phyloP scores from a whole-genome alignment of 768 basidiomycete genomes.

The Gautieria morchelliformis region DNA sequence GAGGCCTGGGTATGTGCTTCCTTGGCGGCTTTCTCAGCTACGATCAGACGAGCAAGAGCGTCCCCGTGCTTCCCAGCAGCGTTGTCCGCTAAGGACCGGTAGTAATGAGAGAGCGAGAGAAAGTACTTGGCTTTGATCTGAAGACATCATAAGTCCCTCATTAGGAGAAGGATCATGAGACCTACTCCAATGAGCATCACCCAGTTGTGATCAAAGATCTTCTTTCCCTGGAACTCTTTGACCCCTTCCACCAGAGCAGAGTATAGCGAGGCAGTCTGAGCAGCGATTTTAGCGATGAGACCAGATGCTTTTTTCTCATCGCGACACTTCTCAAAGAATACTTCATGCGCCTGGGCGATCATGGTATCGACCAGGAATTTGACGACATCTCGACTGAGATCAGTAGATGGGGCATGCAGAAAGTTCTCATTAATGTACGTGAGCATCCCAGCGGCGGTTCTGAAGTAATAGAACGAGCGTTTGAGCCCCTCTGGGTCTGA shows the following conservation, averaged over 20 bases:
- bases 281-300: slow-evolving; percentile 74
- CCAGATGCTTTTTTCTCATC: slow-evolving; percentile 81
- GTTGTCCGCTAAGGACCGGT: slow-evolving; percentile 72
- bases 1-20: slow-evolving; percentile 63
- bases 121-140: slow-evolving; percentile 92
- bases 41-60: slow-evolving; percentile 65
- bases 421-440: slow-evolving; percentile 99
- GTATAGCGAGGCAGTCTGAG: slow-evolving; percentile 79
- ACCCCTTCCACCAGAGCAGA: slow-evolving; percentile 77
- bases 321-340: slow-evolving; percentile 91
- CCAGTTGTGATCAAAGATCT: slow-evolving; percentile 94
- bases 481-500: slow-evolving; percentile 89
- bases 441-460: slow-evolving; percentile 89
- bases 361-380: slow-evolving; percentile 86
- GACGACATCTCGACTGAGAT: slow-evolving; percentile 88
- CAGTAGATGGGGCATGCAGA: slow-evolving; percentile 92
- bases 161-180: slow-evolving; percentile 9
- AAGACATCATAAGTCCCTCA: not conserved
- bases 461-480: slow-evolving; percentile 85
- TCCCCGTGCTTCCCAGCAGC: slow-evolving; percentile 78
- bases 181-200: slow-evolving; percentile 72
- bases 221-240: slow-evolving; percentile 95
- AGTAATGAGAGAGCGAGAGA: slow-evolving; percentile 75
- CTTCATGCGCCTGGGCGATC: slow-evolving; percentile 89
- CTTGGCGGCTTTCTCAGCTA: slow-evolving; percentile 73